Conservation (phyloP, 495 filamentous ascomycete species). For the Cercophora sp. region DNA sequence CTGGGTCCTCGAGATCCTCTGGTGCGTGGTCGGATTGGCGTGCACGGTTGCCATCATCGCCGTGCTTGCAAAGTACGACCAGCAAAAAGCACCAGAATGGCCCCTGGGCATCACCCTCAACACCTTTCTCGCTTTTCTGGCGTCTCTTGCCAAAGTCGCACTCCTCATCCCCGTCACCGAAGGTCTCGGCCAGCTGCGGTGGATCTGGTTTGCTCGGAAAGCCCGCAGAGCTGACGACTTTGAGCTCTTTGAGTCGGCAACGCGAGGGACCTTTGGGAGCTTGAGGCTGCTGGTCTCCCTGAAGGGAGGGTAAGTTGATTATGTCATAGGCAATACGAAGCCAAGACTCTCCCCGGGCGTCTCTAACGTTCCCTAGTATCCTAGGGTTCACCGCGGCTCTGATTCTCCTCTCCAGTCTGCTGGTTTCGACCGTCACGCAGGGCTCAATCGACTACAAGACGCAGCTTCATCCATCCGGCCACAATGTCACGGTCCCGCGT, state of each 20-base stretch:
- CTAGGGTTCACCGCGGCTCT: conserved; percentile 1
- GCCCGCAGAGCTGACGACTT: conserved; percentile 36
- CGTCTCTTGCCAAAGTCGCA: conserved; percentile 32
- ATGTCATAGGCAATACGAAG: too few relatives aligned
- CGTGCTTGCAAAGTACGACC: conserved; percentile 33
- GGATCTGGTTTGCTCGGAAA: conserved; percentile 38
- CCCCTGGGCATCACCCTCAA: conserved; percentile 41
- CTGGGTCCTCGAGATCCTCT: conserved; percentile 3
- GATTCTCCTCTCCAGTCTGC: neutral
- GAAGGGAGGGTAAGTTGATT: conserved; percentile 11
- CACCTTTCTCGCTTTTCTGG: conserved; percentile 37
- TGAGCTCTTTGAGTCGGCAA: conserved; percentile 35
- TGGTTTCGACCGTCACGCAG: conserved; percentile 6
- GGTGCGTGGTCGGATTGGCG: conserved; percentile 2
- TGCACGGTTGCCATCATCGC: conserved; percentile 26
- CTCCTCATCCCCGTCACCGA: conserved; percentile 33
- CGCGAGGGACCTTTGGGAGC: conserved; percentile 32
- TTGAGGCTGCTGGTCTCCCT: conserved; percentile 25
- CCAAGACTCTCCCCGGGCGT: neutral
- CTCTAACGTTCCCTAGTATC: neutral
- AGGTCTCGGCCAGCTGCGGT: conserved; percentile 37
- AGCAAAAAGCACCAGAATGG: conserved; percentile 34
- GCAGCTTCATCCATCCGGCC: neutral
- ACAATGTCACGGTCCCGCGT: neutral
- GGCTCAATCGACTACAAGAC: conserved; percentile 1